Conservation (phyloP, 164 flowering plant genomes). For the Euptelea pleiosperma region DNA sequence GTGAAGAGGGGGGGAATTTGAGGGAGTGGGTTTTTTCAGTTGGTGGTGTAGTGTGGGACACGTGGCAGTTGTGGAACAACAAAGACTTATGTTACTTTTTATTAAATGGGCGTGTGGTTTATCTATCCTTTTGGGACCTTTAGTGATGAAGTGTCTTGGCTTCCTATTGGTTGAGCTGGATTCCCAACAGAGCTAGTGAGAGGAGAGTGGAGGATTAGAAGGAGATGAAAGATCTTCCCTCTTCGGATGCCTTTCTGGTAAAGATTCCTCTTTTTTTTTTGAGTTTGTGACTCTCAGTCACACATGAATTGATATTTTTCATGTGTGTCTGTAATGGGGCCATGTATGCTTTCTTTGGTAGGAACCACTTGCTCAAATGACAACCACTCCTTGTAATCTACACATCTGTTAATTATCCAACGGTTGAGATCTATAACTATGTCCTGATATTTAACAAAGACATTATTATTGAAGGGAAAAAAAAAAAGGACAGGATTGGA, state of each 20-base stretch:
- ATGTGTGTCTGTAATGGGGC: too few relatives aligned
- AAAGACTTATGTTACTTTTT: neutral
- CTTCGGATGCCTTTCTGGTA: neutral
- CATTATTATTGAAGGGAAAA: too few relatives aligned
- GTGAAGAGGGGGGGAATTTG: constrained; percentile 16
- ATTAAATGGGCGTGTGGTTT: constrained; percentile 1
- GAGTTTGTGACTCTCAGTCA: too few relatives aligned
- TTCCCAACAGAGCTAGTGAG: constrained; percentile 38
- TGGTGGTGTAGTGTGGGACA: constrained; percentile 53
- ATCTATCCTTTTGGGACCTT: constrained; percentile 30
- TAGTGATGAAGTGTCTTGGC: constrained; percentile 50
- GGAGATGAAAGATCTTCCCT: constrained; percentile 6
- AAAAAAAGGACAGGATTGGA: too few relatives aligned
- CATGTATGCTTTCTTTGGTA: too few relatives aligned
- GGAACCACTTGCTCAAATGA: too few relatives aligned
- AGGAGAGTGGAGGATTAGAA: constrained; percentile 13
- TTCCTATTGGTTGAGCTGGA: constrained; percentile 68
- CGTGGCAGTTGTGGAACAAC: constrained; percentile 46
- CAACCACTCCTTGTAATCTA: too few relatives aligned
- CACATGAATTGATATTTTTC: too few relatives aligned
- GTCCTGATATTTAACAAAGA: too few relatives aligned
- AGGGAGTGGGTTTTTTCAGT: constrained; percentile 31
- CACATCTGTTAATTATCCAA: too few relatives aligned
- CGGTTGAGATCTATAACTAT: too few relatives aligned
- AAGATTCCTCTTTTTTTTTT: constrained; percentile 12